A percentile compares a stretch with the other conserved stretches of the same genome.
phyloP scores from a whole-genome alignment of 495 filamentous ascomycete species.

The Copromyces sp. region DNA sequence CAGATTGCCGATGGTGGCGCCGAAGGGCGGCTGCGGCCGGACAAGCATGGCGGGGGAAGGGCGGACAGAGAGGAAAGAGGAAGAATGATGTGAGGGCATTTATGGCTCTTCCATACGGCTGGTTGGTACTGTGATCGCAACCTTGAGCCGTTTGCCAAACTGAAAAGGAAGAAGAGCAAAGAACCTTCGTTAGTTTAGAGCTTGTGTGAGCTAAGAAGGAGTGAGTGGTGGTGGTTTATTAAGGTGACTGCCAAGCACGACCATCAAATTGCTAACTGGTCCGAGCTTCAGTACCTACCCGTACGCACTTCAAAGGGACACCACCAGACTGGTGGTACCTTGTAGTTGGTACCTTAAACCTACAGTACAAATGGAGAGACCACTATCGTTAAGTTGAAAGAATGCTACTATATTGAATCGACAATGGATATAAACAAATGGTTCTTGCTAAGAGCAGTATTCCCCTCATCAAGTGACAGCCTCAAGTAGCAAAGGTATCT shows the following conservation, averaged over 20 bases:
- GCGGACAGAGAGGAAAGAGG: not conserved
- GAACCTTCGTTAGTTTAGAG: not conserved
- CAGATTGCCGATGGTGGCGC: not conserved
- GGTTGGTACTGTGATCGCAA: not conserved
- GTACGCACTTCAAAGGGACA: not conserved
- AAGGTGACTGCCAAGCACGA: not conserved
- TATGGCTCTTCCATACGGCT: not conserved
- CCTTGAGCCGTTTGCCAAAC: not conserved
- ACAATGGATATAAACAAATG: not conserved
- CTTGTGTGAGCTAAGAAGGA: not conserved
- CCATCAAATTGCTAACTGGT: not conserved
- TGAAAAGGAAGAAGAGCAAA: not conserved
- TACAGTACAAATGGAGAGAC: not conserved
- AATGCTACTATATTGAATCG: not conserved
- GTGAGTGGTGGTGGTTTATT: not conserved
- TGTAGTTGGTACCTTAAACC: not conserved
- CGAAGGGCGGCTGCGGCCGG: not conserved
- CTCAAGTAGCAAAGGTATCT: not conserved
- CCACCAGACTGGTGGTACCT: not conserved
- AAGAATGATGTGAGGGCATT: not conserved
- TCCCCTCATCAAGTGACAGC: not conserved
- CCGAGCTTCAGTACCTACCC: not conserved
- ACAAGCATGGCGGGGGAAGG: not conserved
- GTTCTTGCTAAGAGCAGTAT: not conserved
- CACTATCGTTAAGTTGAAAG: not conserved